phyloP scores from a whole-genome alignment of 2,329 filamentous ascomycete genomes.

The Xylariaceae sp. region DNA sequence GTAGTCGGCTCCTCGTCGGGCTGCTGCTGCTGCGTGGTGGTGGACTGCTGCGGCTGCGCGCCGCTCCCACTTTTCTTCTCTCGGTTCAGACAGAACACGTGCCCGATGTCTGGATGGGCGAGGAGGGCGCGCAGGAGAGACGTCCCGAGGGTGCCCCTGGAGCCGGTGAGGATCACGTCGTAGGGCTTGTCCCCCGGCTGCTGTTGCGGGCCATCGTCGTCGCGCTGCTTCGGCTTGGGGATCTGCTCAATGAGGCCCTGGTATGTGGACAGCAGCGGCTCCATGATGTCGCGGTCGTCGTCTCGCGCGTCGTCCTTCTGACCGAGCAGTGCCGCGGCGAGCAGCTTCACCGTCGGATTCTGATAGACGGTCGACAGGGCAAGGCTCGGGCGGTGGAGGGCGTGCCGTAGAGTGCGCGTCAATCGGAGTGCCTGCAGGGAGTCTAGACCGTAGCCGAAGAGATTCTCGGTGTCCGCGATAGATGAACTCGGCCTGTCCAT shows the following conservation, averaged over 20 bases:
- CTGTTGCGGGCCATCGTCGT: background rate
- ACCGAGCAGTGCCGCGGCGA: conserved; percentile 7
- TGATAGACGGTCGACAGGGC: conserved; percentile 8
- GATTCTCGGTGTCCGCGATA: conserved; percentile 4
- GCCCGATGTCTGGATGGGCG: conserved; percentile 6
- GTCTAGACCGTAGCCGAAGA: conserved; percentile 11
- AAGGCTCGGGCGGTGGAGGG: background rate
- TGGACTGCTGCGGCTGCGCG: background rate
- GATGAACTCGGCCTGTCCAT: background rate
- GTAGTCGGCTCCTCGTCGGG: no score
- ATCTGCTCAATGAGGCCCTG: conserved; percentile 11
- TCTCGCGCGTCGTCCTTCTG: conserved; percentile 1
- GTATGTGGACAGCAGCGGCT: conserved; percentile 10
- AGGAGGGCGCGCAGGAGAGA: conserved; percentile 15
- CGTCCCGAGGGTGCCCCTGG: conserved; percentile 18
- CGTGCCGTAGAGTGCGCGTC: conserved; percentile 5
- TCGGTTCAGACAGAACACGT: conserved; percentile 23
- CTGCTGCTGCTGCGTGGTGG: no score
- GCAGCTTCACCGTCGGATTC: conserved; percentile 8
- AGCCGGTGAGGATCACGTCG: conserved; percentile 20
- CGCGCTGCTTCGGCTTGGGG: conserved; percentile 1
- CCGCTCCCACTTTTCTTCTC: background rate
- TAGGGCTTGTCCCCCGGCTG: background rate
- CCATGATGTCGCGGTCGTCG: conserved; percentile 7
- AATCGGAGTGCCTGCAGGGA: conserved; percentile 9